A percentile compares a stretch with the other conserved stretches of the same genome.
phyloP scores from a whole-genome alignment of 2,329 filamentous ascomycete species.

The Xylaria digitata region DNA sequence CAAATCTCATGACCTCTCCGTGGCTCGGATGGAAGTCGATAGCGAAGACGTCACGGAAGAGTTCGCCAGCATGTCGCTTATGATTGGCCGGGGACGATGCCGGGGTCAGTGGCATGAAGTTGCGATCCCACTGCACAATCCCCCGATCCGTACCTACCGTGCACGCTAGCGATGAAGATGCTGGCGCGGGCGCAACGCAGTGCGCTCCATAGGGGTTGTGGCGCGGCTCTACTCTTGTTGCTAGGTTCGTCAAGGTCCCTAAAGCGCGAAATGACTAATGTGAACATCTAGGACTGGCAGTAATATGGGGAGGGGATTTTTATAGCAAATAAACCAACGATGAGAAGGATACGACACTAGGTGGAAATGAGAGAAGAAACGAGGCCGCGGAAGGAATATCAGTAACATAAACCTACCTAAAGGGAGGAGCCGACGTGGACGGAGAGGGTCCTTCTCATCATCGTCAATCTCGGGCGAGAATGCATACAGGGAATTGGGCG shows the following conservation, averaged over 20 bases:
- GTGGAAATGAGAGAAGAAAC: background rate
- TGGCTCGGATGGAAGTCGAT: constrained; percentile 60
- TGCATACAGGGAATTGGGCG: background rate
- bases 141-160: constrained; percentile 62
- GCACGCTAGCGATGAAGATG: constrained; percentile 56
- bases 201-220: constrained; percentile 53
- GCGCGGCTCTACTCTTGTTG: constrained; percentile 28
- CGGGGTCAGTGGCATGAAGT: constrained; percentile 50
- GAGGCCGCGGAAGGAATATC: background rate
- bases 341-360: background rate
- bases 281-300: background rate
- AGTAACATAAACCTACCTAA: constrained; percentile 13
- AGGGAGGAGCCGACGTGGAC: constrained; percentile 21
- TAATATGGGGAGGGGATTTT: background rate
- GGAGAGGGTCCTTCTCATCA: constrained; percentile 2
- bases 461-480: background rate
- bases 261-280: background rate
- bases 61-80: background rate
- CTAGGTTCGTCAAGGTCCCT: background rate
- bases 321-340: background rate
- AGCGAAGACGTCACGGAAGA: constrained; percentile 57
- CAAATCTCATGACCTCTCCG: constrained; percentile 61
- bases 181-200: constrained; percentile 53
- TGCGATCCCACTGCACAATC: constrained; percentile 53
- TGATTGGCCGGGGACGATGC: constrained; percentile 28